Conservation (phyloP, 495 filamentous ascomycete genomes). For the Neurospora sp. region DNA sequence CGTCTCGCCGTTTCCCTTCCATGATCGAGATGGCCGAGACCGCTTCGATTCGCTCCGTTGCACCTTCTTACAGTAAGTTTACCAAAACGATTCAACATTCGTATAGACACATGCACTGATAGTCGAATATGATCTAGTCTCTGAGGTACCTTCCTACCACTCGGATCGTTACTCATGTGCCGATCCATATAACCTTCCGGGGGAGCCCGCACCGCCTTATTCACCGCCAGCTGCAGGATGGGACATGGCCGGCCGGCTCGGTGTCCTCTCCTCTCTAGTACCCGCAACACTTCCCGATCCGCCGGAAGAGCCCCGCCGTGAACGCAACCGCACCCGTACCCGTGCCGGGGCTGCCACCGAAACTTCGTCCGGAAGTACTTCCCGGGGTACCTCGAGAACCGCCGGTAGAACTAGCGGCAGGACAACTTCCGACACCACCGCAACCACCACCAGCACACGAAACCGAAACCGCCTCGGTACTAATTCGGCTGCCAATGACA, state of each 20-base stretch:
- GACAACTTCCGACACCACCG: neutral
- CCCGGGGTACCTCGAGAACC: neutral
- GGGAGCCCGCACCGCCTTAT: slow-evolving; percentile 32
- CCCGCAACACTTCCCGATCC: neutral
- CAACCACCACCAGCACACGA: neutral
- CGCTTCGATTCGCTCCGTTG: slow-evolving; percentile 42
- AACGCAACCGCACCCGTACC: neutral
- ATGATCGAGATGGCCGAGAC: slow-evolving; percentile 23
- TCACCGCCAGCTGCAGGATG: slow-evolving; percentile 18
- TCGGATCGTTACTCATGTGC: slow-evolving; percentile 14
- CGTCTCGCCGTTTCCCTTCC: neutral
- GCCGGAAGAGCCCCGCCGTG: neutral
- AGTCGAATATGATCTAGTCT: slow-evolving; percentile 20
- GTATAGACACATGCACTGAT: neutral
- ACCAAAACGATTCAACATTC: neutral
- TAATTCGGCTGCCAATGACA: slow-evolving; percentile 9
- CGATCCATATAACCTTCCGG: slow-evolving; percentile 16
- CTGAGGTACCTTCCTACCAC: slow-evolving; percentile 40
- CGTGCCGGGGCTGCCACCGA: neutral
- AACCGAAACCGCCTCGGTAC: neutral
- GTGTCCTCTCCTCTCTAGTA: neutral
- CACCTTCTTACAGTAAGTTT: slow-evolving; percentile 41
- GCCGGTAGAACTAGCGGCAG: neutral
- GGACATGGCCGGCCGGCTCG: neutral
- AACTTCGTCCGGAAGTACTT: neutral